phyloP scores from a whole-genome alignment of 495 filamentous ascomycete genomes.

The Penicillium arizonense region DNA sequence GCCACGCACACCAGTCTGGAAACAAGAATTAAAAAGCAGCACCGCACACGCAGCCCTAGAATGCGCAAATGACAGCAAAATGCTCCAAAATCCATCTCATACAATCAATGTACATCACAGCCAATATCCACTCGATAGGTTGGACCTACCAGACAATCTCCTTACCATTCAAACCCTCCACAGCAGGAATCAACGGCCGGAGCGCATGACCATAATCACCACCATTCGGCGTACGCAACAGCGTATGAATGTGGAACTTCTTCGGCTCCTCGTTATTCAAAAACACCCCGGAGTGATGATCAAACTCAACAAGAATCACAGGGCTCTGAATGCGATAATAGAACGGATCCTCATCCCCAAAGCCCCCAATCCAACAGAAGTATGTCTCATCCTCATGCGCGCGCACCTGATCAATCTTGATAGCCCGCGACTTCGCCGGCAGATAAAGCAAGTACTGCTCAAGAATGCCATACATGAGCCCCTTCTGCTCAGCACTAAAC shows the following conservation, averaged over 20 bases:
- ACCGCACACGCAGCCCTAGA: neutral
- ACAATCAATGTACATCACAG: slow-evolving; percentile 16
- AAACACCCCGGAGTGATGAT: slow-evolving; percentile 78
- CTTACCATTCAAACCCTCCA: slow-evolving; percentile 40
- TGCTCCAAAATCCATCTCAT: slow-evolving; percentile 21
- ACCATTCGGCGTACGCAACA: slow-evolving; percentile 66
- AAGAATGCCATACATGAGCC: slow-evolving; percentile 53
- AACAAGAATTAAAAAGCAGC: neutral
- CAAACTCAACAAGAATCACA: slow-evolving; percentile 71
- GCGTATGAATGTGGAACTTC: slow-evolving; percentile 75
- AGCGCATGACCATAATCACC: slow-evolving; percentile 71
- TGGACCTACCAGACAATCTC: slow-evolving; percentile 40
- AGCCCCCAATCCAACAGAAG: slow-evolving; percentile 74
- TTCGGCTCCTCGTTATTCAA: slow-evolving; percentile 68
- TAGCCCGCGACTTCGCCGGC: slow-evolving; percentile 47
- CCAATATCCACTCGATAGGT: neutral
- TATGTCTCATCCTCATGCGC: slow-evolving; percentile 62
- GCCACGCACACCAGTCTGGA: neutral
- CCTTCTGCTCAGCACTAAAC: slow-evolving; percentile 47
- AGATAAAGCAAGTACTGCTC: slow-evolving; percentile 64
- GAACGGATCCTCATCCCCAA: slow-evolving; percentile 63
- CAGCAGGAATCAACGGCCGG: slow-evolving; percentile 35
- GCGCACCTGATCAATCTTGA: slow-evolving; percentile 51
- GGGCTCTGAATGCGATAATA: slow-evolving; percentile 77
- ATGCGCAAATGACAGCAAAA: neutral